Conservation (phyloP, 2,329 filamentous ascomycete species). For the Triangularia setosa region DNA sequence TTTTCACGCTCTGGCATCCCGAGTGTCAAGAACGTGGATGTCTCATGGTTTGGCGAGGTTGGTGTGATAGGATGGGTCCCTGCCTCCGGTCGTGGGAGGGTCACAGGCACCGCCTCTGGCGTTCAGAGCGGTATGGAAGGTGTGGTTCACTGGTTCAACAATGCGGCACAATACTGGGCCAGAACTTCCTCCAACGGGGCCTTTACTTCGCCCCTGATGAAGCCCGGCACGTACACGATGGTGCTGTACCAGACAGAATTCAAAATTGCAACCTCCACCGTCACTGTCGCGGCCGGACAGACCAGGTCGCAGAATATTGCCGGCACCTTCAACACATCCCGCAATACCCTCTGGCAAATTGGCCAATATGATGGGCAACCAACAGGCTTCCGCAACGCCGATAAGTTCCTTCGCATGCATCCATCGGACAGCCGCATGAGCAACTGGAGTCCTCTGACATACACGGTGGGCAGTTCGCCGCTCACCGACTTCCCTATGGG, state of each 20-base stretch:
- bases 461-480: constrained; percentile 55
- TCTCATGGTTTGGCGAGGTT: constrained; percentile 54
- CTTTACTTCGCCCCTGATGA: constrained; percentile 64
- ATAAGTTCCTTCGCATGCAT: constrained; percentile 65
- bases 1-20: constrained; percentile 59
- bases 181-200: constrained; percentile 50
- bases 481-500: constrained; percentile 61
- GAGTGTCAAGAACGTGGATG: constrained; percentile 37
- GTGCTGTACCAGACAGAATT: constrained; percentile 59
- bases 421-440: constrained; percentile 62
- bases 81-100: constrained; percentile 52
- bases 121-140: constrained; percentile 48
- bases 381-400: constrained; percentile 62
- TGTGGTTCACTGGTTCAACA: constrained; percentile 65
- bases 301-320: constrained; percentile 49
- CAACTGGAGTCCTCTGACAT: constrained; percentile 56
- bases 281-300: constrained; percentile 49
- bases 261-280: constrained; percentile 47
- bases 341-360: constrained; percentile 58
- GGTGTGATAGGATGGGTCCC: constrained; percentile 56
- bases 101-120: constrained; percentile 58
- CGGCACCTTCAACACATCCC: constrained; percentile 38
- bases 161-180: constrained; percentile 61
- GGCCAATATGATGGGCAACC: constrained; percentile 63
- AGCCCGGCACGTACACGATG: constrained; percentile 65